A percentile compares a stretch with the other conserved stretches of the same genome.
Conservation (phyloP, 2,329 filamentous ascomycete genomes). For the Fusarium irregulare region DNA sequence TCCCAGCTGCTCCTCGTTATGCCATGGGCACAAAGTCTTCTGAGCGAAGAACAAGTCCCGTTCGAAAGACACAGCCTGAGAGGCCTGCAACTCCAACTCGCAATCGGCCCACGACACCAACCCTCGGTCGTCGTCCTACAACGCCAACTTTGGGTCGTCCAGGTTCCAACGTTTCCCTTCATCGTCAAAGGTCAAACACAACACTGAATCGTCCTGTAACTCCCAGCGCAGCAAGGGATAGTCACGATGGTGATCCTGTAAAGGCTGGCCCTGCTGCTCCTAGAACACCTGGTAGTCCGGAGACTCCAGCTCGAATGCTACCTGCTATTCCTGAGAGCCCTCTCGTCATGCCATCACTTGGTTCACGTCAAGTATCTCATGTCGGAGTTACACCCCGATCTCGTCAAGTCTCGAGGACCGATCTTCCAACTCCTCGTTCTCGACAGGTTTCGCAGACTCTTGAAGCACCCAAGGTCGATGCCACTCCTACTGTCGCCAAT, state of each 20-base stretch:
- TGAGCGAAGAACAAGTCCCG: slow-evolving; percentile 32
- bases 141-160: slow-evolving; percentile 31
- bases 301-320: slow-evolving; percentile 17
- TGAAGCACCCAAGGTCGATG: slow-evolving; percentile 12
- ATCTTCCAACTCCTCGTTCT: not conserved
- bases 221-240: slow-evolving; percentile 4
- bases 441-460: slow-evolving; percentile 32
- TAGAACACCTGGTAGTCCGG: slow-evolving; percentile 8
- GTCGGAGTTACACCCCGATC: slow-evolving; percentile 16
- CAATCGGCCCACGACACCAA: slow-evolving; percentile 32
- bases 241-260: slow-evolving; percentile 15
- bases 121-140: slow-evolving; percentile 30
- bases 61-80: slow-evolving; percentile 26
- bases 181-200: slow-evolving; percentile 29
- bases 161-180: slow-evolving; percentile 26
- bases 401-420: slow-evolving; percentile 26
- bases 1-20: slow-evolving; percentile 36
- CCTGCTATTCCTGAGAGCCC: slow-evolving; percentile 36
- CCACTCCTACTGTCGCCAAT: not conserved
- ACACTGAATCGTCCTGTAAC: slow-evolving; percentile 29
- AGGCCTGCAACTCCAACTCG: slow-evolving; percentile 31
- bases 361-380: slow-evolving; percentile 33
- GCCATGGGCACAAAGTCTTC: slow-evolving; percentile 41
- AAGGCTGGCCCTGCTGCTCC: slow-evolving; percentile 2
- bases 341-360: slow-evolving; percentile 20